These are phyloP conservation scores for Aureoboletus auriporus DNA, from an alignment of 768 basidiomycete genomes.

Conservation along the genomic window DNA sequence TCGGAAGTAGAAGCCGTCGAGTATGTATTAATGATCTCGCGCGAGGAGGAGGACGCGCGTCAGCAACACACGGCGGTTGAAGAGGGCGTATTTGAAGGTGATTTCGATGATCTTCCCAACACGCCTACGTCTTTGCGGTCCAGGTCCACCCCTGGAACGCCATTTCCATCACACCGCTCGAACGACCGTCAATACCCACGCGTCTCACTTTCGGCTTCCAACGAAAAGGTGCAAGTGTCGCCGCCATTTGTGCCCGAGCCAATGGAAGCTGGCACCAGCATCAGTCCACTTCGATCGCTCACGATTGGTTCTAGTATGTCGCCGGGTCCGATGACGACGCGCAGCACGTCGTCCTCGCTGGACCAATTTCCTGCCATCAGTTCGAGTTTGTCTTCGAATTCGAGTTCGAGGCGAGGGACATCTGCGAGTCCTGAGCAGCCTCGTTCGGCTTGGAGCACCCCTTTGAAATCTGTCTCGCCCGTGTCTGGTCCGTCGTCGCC, in stretches of 20 bases:
- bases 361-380: constrained; percentile 34
- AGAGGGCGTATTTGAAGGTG: constrained; percentile 55
- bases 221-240: constrained; percentile 54
- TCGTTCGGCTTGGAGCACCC: constrained; percentile 39
- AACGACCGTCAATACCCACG: constrained; percentile 28
- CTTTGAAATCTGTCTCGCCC: constrained; percentile 25
- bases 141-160: constrained; percentile 4
- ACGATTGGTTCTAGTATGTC: constrained; percentile 3
- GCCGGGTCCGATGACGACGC: constrained; percentile 6
- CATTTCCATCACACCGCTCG: constrained; percentile 10
- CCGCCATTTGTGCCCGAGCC: constrained; percentile 49
- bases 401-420: constrained; percentile 17
- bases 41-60: constrained; percentile 55
- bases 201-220: constrained; percentile 31
- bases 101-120: constrained; percentile 29
- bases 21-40: constrained; percentile 80
- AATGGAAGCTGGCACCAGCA: constrained; percentile 46
- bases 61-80: constrained; percentile 27
- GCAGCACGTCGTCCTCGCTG: constrained; percentile 19
- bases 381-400: constrained; percentile 24
- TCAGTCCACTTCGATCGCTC: constrained; percentile 23
- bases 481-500: constrained; percentile 17
- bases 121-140: constrained; percentile 16
- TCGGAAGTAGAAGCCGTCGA: constrained; percentile 73
- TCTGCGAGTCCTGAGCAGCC: constrained; percentile 11